Percentiles rank a stretch among this genome's conserved stretches.
Evolutionary conservation across 352 stramenopile species (phyloP).

Genomic region (Elongisporangium anandrum): DNA sequence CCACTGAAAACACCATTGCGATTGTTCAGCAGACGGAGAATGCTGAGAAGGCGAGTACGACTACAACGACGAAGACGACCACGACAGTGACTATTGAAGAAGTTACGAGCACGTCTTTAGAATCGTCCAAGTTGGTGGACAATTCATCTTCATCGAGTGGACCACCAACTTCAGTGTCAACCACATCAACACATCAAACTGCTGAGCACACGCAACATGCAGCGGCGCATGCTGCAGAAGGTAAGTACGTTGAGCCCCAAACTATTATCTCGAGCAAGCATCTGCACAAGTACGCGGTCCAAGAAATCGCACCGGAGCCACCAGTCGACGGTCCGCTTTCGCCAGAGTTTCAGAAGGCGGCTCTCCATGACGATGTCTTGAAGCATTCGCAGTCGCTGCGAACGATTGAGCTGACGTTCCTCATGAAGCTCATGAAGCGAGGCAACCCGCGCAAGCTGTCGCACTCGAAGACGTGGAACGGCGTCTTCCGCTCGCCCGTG

Average conservation of each 20-base stretch:
- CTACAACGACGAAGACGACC: background rate
- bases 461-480: background rate
- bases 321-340: background rate
- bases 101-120: background rate
- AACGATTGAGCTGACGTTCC: background rate
- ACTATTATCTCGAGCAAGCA: background rate
- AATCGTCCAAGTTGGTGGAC: background rate
- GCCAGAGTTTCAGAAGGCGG: background rate
- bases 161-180: background rate
- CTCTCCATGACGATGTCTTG: background rate
- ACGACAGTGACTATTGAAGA: background rate
- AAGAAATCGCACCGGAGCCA: background rate
- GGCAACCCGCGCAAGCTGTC: background rate
- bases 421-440: background rate
- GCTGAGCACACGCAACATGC: background rate
- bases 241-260: background rate
- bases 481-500: background rate
- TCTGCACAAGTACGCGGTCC: background rate
- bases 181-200: background rate
- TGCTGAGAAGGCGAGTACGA: background rate
- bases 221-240: background rate
- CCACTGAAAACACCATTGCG: too few relatives aligned
- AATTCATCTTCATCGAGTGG: background rate
- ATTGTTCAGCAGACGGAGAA: background rate
- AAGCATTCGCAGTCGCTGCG: background rate